phyloP scores from a whole-genome alignment of 352 stramenopile species.

The Plasmopara viticola region DNA sequence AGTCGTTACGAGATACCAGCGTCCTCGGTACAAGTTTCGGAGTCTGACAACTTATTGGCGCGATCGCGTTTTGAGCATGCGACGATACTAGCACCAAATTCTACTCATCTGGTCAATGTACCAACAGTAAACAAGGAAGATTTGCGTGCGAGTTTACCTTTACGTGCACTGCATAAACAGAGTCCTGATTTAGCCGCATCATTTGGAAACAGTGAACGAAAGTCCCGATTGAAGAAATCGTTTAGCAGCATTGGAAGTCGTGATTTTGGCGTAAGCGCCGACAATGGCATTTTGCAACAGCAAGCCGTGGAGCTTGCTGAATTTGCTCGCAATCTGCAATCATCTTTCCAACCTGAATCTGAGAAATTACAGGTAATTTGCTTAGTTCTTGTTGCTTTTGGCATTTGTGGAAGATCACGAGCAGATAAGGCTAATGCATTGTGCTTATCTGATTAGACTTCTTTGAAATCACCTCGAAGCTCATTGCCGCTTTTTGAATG shows the following conservation, averaged over 20 bases:
- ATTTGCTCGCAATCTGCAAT: conserved; percentile 58
- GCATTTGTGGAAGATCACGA: neutral
- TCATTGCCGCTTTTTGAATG: conserved; percentile 24
- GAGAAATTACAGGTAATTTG: conserved; percentile 16
- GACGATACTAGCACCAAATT: neutral
- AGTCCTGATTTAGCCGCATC: conserved; percentile 30
- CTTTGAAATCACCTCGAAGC: conserved; percentile 6
- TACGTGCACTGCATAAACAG: conserved; percentile 31
- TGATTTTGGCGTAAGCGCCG: conserved; percentile 12
- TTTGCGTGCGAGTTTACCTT: conserved; percentile 25
- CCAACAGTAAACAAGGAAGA: conserved; percentile 30
- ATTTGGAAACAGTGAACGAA: conserved; percentile 26
- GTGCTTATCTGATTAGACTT: conserved; percentile 2
- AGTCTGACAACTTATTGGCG: neutral
- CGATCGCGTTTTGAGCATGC: neutral
- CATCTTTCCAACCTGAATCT: conserved; percentile 30
- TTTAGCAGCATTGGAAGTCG: conserved; percentile 12
- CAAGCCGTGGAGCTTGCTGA: conserved; percentile 59
- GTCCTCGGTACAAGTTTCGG: neutral
- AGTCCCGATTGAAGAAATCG: conserved; percentile 19
- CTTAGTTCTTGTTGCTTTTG: neutral
- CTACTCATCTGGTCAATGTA: conserved; percentile 4
- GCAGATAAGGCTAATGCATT: neutral
- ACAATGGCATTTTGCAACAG: conserved; percentile 48
- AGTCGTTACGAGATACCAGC: neutral